Conservation (phyloP, 2,329 filamentous ascomycete species). For the Colletotrichum ledebouriae region DNA sequence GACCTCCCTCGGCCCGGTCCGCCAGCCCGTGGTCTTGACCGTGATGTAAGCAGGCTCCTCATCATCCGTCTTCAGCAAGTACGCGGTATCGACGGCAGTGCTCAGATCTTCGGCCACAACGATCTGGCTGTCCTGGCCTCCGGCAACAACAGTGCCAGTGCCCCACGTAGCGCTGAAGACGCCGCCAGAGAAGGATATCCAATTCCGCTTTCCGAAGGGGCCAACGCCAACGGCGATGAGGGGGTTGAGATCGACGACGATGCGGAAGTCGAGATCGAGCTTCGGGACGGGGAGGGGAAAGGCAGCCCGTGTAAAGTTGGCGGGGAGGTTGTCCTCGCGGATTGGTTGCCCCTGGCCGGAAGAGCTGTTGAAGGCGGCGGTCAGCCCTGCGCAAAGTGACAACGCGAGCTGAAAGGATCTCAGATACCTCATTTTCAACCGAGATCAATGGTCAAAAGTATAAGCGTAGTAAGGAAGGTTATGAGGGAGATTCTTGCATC, state of each 20-base stretch:
- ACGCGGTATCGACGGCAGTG: slow-evolving; percentile 60
- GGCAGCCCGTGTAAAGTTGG: slow-evolving; percentile 58
- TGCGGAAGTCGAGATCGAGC: slow-evolving; percentile 64
- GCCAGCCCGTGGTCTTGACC: slow-evolving; percentile 58
- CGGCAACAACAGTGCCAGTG: slow-evolving; percentile 59
- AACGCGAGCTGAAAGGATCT: not conserved
- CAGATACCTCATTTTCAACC: slow-evolving; percentile 29
- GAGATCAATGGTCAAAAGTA: not conserved
- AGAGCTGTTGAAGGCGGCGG: not conserved
- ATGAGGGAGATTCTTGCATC: slow-evolving; percentile 5
- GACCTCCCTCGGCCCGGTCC: slow-evolving; percentile 60
- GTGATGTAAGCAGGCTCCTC: slow-evolving; percentile 55
- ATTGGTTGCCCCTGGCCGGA: slow-evolving; percentile 13
- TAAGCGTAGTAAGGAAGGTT: not conserved
- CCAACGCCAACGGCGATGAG: slow-evolving; percentile 57
- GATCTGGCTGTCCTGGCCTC: slow-evolving; percentile 54
- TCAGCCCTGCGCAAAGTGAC: not conserved
- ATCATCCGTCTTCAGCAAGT: slow-evolving; percentile 63
- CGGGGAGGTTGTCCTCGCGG: slow-evolving; percentile 32
- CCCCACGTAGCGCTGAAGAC: slow-evolving; percentile 64
- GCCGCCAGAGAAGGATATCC: slow-evolving; percentile 62
- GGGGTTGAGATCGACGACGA: slow-evolving; percentile 61
- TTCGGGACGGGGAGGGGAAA: slow-evolving; percentile 60
- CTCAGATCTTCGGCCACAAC: slow-evolving; percentile 48
- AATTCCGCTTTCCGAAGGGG: slow-evolving; percentile 60